Conservation (phyloP, 2,329 filamentous ascomycete species). For the Pseudocercospora ulei region DNA sequence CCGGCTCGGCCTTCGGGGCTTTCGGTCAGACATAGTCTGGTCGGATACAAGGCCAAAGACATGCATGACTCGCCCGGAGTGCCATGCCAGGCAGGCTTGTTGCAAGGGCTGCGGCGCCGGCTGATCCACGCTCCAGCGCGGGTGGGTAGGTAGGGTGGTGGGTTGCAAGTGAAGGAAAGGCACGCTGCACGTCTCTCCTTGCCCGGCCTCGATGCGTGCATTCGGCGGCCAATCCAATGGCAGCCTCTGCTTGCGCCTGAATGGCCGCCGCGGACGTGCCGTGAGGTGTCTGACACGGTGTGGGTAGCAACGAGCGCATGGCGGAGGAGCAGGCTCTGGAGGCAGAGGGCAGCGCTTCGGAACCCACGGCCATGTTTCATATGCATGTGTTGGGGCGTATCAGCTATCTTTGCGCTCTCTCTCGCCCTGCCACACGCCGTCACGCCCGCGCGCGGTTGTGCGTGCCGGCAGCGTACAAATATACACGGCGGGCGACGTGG, state of each 20-base stretch:
- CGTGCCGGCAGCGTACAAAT: conserved; percentile 1
- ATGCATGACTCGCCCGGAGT: neutral
- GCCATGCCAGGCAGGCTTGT: conserved; percentile 3
- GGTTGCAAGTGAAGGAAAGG: no score
- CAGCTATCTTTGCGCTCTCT: no score
- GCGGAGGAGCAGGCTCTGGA: neutral
- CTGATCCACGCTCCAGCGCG: neutral
- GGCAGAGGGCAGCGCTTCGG: conserved; percentile 3
- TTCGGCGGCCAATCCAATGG: no score
- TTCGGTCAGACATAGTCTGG: no score
- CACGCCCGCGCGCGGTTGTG: conserved; percentile 5
- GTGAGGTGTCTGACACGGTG: neutral
- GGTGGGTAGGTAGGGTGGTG: no score
- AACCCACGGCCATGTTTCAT: neutral
- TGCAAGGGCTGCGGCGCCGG: conserved; percentile 2
- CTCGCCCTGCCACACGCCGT: conserved; percentile 4
- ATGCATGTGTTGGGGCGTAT: neutral
- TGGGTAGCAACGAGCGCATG: neutral
- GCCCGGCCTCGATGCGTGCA: no score
- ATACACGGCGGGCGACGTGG: conserved; percentile 1
- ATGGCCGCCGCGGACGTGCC: neutral
- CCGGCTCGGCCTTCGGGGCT: neutral
- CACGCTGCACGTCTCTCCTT: no score
- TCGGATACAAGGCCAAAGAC: no score
- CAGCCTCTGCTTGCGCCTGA: neutral